Evolutionary conservation across 805 yeast genomes (phyloP), one percentile per base, ranked within the genome.

Genomic region (Ogataea naganishii): DNA sequence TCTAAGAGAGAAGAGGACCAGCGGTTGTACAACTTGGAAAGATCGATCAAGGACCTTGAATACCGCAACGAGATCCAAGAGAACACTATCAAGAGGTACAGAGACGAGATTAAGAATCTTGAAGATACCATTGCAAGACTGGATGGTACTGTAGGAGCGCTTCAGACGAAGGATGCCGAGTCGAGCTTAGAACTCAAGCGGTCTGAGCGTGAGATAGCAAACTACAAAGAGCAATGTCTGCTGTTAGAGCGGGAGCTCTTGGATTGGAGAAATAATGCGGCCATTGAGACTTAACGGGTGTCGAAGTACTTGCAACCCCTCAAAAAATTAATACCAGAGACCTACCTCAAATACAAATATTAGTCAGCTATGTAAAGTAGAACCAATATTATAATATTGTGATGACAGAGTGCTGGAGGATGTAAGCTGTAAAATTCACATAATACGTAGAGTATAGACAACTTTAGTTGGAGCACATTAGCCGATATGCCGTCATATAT

Each of bases 91-190:
- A 62, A 64, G 30, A 56, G 65, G 31, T 74, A 75, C 34, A 70
- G 70, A 36, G 75, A 69, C 29, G 86, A 79, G 39, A 74, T 72
- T 43, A 59, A 66, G 36, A 65, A 66, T 31, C 65, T 68, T 36
- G 78, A 73, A 37, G 60, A 64, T 26, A 69, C 70, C 34, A 61
- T 76, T 19, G 37, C 50, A 10, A 67, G 56, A 47, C 59, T 64
- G 56, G 67, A 53, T 41, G 62, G 51, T 26, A 63, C 56, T n/a
- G 44, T 70, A n/a, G 55, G 47, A 14, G 46, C 52, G 16, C 46
- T 72, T 40, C 71, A 63, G 33, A 53, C 54, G 27, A 60, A 62
- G 15, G 69, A 70, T 24, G 56, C 68, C 4, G 64, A 63, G 23
- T 60, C 68, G 14, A 60, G 56, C 26, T 43, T 69, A 35, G 53